These are phyloP conservation scores for Colletotrichum abscissum DNA, from an alignment of 2,329 filamentous ascomycete species.

Conservation along the genomic window DNA sequence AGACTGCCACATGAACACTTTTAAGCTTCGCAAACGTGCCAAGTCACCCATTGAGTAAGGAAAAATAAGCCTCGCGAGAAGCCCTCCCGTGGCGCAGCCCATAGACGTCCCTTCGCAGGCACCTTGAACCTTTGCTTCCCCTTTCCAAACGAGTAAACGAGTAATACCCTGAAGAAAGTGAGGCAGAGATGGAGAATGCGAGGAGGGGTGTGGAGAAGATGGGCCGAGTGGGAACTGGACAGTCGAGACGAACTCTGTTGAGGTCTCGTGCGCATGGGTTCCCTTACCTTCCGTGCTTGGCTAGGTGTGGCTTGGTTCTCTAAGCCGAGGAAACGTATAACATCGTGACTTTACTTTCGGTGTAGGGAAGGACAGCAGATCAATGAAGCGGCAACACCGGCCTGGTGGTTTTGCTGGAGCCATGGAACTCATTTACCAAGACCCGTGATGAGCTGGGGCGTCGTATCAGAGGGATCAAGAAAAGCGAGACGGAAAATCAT, in stretches of 20 bases:
- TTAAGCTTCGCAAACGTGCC: too few species aligned
- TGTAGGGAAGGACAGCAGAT: too few species aligned
- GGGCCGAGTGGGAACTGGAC: neutral
- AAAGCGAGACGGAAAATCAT: neutral
- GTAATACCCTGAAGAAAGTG: neutral
- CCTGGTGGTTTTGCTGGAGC: neutral
- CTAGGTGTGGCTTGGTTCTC: neutral
- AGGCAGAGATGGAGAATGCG: neutral
- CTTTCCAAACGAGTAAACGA: neutral
- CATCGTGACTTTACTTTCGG: neutral
- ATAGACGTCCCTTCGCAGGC: neutral
- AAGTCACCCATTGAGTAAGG: too few species aligned
- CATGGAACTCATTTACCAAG: neutral
- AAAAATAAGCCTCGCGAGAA: neutral
- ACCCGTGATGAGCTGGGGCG: too few species aligned
- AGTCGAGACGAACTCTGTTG: neutral
- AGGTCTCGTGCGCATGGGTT: neutral
- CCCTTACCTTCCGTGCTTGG: neutral
- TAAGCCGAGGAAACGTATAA: neutral
- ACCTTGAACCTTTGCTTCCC: neutral
- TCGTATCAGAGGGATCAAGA: neutral
- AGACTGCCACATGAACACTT: too few species aligned
- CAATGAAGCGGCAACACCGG: neutral
- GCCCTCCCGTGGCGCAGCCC: neutral
- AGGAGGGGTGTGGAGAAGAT: neutral